Evolutionary conservation across 2,329 filamentous ascomycete genomes (phyloP), one percentile per base, ranked within the genome.

Genomic region (Fusarium luffae): DNA sequence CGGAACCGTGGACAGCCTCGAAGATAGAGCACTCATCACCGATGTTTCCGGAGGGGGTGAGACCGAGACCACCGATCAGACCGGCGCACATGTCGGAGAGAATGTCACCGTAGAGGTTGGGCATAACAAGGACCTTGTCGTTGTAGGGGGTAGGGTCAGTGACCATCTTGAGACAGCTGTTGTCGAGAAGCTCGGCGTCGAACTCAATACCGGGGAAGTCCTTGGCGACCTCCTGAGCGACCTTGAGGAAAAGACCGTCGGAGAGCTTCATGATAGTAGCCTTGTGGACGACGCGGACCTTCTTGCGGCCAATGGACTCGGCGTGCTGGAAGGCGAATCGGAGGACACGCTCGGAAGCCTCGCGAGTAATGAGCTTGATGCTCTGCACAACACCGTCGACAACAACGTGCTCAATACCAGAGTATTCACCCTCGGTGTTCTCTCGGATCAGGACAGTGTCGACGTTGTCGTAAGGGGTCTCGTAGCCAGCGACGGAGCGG

Each of bases 191-290:
- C 88, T 99, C 96, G 76, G 93, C 93, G 80, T 98, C 95, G 81
- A 99, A 98, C 85, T 98, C 93, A 78, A 99, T 93, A 76, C 90
- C 87, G 71, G 96, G 96, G 89, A 93, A 99, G 80, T 98, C 94
- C 89, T 97, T 97, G 82, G 93, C 88, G 74, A 99, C 89, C 68
- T 96, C 89, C 75, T 90, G 86, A 75, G 92, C 96, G 69, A 92
- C 93, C 82, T 88, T 92, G 75, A 99, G 89, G 90, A 99, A 99
- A 68, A 99, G 93, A 85, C 96, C 96, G 82, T 99, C 96, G 80
- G 92, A 95, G 93, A 98, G 97, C 90, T 99, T 99, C 96, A 99
- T 99, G 86, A 99, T 99, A 80, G 96, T 98, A 82, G 96, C 96
- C 90, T 99, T 99, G 92, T 99, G 96, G 71, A 98, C 94, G 65